Evolutionary conservation across 2,329 filamentous ascomycete genomes (phyloP).

Genomic region (Myriangium duriaei): DNA sequence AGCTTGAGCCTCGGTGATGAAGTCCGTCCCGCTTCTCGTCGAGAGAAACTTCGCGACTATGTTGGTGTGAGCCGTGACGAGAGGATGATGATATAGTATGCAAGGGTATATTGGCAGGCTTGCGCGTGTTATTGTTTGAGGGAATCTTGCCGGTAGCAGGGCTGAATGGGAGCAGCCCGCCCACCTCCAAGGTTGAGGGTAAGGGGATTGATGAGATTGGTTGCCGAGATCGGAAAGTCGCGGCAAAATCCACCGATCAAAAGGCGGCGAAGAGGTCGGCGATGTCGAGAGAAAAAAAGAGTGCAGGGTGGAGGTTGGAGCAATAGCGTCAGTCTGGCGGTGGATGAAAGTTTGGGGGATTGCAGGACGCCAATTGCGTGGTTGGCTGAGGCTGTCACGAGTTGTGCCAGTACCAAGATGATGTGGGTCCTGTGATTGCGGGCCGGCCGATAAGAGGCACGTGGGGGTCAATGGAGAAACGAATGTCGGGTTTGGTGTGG

Average conservation of each 20-base stretch:
- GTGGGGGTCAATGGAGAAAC: no score
- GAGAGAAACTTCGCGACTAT: constrained; percentile 24
- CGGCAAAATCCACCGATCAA: not conserved
- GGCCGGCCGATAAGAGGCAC: no score
- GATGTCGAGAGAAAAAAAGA: not conserved
- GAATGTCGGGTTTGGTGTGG: no score
- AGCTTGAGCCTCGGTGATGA: constrained; percentile 30
- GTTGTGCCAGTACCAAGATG: not conserved
- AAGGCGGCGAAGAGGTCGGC: not conserved
- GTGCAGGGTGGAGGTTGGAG: not conserved
- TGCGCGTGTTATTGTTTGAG: constrained; percentile 46
- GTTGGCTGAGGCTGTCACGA: not conserved
- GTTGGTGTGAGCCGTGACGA: constrained; percentile 28
- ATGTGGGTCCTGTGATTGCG: not conserved
- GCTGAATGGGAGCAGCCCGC: constrained; percentile 61
- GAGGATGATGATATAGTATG: constrained; percentile 50
- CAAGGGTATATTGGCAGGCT: constrained; percentile 79
- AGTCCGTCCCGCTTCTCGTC: constrained; percentile 39
- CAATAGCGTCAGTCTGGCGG: not conserved
- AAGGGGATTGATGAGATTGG: not conserved
- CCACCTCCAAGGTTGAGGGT: not conserved
- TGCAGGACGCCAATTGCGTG: not conserved
- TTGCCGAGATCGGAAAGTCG: constrained; percentile 1
- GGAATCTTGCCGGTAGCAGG: constrained; percentile 75
- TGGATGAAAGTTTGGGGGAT: not conserved